These are phyloP conservation scores for Trichoderma citrinoviride DNA, from an alignment of 2,329 filamentous ascomycete species.

Conservation along the genomic window DNA sequence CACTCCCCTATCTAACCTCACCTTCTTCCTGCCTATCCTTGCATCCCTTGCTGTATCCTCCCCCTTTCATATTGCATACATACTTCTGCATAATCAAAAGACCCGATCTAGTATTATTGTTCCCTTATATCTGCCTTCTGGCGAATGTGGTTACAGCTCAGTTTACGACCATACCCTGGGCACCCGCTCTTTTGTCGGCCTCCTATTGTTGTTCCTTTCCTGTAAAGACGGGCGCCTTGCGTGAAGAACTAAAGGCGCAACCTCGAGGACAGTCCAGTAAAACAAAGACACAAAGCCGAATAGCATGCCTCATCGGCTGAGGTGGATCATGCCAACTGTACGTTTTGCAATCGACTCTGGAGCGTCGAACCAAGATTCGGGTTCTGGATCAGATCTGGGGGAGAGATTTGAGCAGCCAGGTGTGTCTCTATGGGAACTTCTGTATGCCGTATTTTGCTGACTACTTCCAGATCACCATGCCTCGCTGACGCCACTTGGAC, in stretches of 20 bases:
- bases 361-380: not conserved
- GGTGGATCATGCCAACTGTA: not conserved
- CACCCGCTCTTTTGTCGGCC: not conserved
- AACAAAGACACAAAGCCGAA: not conserved
- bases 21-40: too few relatives aligned
- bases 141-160: too few relatives aligned
- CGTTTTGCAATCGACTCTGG: slow-evolving; percentile 3
- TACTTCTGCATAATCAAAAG: not conserved
- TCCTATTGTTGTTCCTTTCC: not conserved
- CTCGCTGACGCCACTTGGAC: not conserved
- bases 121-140: too few relatives aligned
- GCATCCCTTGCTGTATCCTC: too few relatives aligned
- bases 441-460: not conserved
- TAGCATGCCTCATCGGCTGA: not conserved
- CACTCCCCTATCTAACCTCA: too few relatives aligned
- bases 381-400: not conserved
- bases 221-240: not conserved
- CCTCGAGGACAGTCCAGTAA: not conserved
- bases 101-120: not conserved
- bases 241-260: not conserved
- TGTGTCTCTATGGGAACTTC: not conserved
- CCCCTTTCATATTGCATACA: not conserved
- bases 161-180: not conserved
- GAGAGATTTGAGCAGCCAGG: not conserved
- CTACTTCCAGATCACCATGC: not conserved